These are phyloP conservation scores for Aspergillus phoenicis DNA, from an alignment of 2,329 filamentous ascomycete species.

Conservation along the genomic window DNA sequence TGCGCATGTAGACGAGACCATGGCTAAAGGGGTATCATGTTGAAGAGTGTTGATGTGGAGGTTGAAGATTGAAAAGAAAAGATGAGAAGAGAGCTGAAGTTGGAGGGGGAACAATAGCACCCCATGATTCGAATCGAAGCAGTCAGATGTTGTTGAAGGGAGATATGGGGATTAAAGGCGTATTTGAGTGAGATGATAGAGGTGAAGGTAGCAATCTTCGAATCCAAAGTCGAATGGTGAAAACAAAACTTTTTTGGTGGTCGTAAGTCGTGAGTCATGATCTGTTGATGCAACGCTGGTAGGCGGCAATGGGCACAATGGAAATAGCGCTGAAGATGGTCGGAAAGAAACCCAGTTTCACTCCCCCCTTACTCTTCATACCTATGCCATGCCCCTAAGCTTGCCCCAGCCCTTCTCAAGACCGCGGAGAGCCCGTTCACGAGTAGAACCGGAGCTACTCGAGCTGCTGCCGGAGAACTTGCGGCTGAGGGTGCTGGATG, in stretches of 20 bases:
- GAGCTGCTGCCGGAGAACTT: conserved; percentile 40
- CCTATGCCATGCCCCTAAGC: conserved; percentile 39
- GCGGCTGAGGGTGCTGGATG: conserved; percentile 33
- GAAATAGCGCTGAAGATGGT: conserved; percentile 3
- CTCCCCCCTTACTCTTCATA: background rate
- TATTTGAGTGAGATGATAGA: conserved; percentile 18
- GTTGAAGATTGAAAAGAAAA: background rate
- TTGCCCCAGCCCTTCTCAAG: conserved; percentile 46
- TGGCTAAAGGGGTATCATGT: conserved; percentile 15
- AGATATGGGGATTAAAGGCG: background rate
- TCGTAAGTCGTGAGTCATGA: conserved; percentile 29
- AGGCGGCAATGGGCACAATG: background rate
- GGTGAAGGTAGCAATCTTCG: conserved; percentile 9
- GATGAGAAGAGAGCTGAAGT: background rate
- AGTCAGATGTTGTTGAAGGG: background rate
- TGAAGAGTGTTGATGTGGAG: conserved; percentile 5
- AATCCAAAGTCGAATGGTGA: conserved; percentile 3
- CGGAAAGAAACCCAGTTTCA: conserved; percentile 2
- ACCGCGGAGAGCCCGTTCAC: conserved; percentile 38
- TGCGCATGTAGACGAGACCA: background rate
- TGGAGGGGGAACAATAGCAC: background rate
- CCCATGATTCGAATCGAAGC: background rate
- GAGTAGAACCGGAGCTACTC: conserved; percentile 39
- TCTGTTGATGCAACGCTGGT: conserved; percentile 14
- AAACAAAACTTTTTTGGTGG: conserved; percentile 29